Evolutionary conservation across 108 stramenopile species (phyloP).

Genomic region (Seminavis robusta): DNA sequence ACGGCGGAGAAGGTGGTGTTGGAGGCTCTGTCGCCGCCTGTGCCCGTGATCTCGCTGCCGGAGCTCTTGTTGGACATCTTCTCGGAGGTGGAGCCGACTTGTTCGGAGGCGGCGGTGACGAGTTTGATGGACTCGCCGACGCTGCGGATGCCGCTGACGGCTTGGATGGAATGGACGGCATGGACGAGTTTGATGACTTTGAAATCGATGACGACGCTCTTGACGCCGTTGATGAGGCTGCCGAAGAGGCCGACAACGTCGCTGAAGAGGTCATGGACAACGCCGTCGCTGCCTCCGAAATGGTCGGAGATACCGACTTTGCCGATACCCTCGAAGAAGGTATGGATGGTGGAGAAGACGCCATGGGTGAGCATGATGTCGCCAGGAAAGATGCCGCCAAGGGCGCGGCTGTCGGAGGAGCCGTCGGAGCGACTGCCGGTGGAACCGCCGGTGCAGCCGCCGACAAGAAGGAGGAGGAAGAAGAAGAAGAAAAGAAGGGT

Average conservation of each 20-base stretch:
- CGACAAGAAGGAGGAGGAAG: conserved; percentile 13
- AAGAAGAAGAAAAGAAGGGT: conserved; percentile 2
- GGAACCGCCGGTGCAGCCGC: neutral
- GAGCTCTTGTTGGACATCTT: conserved; percentile 9
- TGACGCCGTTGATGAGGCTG: neutral
- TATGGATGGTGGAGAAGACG: conserved; percentile 27
- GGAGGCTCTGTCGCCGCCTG: neutral
- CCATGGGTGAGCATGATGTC: conserved; percentile 3
- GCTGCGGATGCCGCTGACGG: neutral
- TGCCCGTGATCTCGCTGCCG: conserved; percentile 8
- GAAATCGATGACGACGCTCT: neutral
- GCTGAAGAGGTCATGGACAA: neutral
- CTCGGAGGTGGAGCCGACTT: conserved; percentile 8
- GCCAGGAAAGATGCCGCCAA: conserved; percentile 1
- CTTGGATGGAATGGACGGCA: conserved; percentile 3
- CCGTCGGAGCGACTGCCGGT: conserved; percentile 14
- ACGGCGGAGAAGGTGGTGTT: conserved; percentile 11
- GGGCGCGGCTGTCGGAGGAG: conserved; percentile 15
- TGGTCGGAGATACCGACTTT: conserved; percentile 32
- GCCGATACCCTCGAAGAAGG: conserved; percentile 33
- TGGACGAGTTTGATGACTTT: conserved; percentile 4
- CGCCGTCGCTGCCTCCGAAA: conserved; percentile 23
- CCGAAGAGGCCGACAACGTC: conserved; percentile 2
- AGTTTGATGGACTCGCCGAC: conserved; percentile 7
- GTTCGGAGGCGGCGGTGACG: conserved; percentile 5